Evolutionary conservation across 2,329 filamentous ascomycete species (phyloP).

Genomic region (Chalaropsis thielavioides): DNA sequence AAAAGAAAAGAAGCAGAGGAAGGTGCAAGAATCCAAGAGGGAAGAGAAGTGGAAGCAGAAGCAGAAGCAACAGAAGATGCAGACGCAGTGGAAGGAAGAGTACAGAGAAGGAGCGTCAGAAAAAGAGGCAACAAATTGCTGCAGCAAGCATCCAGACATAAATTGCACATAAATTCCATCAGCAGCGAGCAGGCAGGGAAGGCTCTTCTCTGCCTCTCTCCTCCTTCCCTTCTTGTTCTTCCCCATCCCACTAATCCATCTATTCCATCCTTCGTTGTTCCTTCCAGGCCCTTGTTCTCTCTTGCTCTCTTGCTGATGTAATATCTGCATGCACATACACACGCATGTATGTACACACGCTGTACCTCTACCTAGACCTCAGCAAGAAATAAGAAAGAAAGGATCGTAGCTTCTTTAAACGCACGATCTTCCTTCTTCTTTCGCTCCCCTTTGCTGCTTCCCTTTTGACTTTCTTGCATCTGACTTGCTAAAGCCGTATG

Average conservation of each 20-base stretch:
- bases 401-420: too few relatives aligned
- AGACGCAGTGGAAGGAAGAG: not conserved
- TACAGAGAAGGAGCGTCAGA: not conserved
- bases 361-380: too few relatives aligned
- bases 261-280: not conserved
- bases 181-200: constrained; percentile 17
- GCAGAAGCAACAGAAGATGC: not conserved
- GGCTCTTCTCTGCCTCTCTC: not conserved
- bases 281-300: not conserved
- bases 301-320: not conserved
- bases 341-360: not conserved
- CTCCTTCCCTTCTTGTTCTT: not conserved
- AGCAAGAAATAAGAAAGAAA: too few relatives aligned
- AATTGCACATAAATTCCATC: not conserved
- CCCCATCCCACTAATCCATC: not conserved
- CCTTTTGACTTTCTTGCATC: too few relatives aligned
- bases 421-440: too few relatives aligned
- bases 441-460: too few relatives aligned
- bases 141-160: not conserved
- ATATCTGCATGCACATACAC: too few relatives aligned
- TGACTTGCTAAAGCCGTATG: too few relatives aligned
- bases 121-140: not conserved
- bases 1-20: not conserved
- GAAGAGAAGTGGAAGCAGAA: constrained; percentile 17
- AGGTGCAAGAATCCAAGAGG: constrained; percentile 16